Evolutionary conservation across 371 early-diverging fungal genomes (phyloP).

Genomic region (Fennellomyces sp.): DNA sequence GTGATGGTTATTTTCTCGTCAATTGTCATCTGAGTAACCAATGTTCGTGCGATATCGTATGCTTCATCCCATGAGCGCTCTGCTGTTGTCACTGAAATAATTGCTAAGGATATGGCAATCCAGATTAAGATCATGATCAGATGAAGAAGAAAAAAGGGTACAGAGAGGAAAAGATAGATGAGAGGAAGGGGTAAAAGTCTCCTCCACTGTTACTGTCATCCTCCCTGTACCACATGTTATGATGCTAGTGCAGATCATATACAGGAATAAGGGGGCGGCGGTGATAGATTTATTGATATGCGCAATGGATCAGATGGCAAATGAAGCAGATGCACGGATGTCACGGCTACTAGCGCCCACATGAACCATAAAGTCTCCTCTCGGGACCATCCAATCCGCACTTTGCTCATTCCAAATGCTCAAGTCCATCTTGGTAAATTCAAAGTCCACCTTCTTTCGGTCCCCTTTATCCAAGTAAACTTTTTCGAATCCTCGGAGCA

Average conservation of each 20-base stretch:
- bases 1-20: constrained; percentile 25
- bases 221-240: not conserved
- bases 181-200: not conserved
- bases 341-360: constrained; percentile 52
- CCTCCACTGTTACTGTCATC: not conserved
- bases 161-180: not conserved
- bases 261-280: not conserved
- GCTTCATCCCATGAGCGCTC: constrained; percentile 34
- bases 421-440: constrained; percentile 22
- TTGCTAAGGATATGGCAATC: not conserved
- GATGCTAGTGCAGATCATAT: too few relatives aligned
- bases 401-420: constrained; percentile 35
- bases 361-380: constrained; percentile 34
- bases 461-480: constrained; percentile 25
- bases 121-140: not conserved
- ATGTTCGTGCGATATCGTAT: constrained; percentile 24
- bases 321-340: constrained; percentile 24
- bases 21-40: constrained; percentile 31
- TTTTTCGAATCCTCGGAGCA: constrained; percentile 49
- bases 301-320: constrained; percentile 12
- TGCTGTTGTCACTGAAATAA: not conserved
- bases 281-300: not conserved
- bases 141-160: not conserved
- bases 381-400: constrained; percentile 30
- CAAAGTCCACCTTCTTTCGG: constrained; percentile 25